phyloP scores from a whole-genome alignment of 2,329 filamentous ascomycete species.

The Hymenoscyphus fraxineus region DNA sequence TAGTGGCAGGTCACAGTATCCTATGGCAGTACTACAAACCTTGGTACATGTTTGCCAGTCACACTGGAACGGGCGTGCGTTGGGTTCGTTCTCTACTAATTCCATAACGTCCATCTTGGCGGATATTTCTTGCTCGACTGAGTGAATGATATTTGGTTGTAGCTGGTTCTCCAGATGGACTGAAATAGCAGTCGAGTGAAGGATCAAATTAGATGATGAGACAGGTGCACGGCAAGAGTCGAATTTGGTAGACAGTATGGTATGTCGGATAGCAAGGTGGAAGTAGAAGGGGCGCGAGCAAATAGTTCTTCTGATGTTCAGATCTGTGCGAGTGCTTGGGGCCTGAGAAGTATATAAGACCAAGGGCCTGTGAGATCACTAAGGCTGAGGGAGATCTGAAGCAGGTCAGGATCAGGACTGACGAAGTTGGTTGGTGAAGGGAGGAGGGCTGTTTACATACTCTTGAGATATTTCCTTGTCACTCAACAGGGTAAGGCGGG shows the following conservation, averaged over 20 bases:
- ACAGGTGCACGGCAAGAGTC: slow-evolving; percentile 17
- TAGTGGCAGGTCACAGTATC: background rate
- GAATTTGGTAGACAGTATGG: slow-evolving; percentile 12
- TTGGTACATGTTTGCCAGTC: slow-evolving; percentile 61
- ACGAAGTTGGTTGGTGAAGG: slow-evolving; percentile 18
- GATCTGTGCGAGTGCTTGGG: slow-evolving; percentile 7
- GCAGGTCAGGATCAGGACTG: slow-evolving; percentile 26
- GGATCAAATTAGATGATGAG: slow-evolving; percentile 9
- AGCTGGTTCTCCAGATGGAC: background rate
- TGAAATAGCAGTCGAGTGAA: background rate
- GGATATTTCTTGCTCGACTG: background rate
- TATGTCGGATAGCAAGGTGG: background rate
- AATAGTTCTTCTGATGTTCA: background rate
- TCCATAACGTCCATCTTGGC: slow-evolving; percentile 59
- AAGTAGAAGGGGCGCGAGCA: slow-evolving; percentile 1
- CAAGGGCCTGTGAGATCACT: slow-evolving; percentile 4
- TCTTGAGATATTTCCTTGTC: slow-evolving; percentile 22
- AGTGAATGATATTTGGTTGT: background rate
- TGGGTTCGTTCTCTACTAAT: slow-evolving; percentile 60
- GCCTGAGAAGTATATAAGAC: slow-evolving; percentile 8
- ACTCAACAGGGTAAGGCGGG: slow-evolving; percentile 28
- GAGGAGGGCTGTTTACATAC: slow-evolving; percentile 31
- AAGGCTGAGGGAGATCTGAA: slow-evolving; percentile 23
- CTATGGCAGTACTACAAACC: slow-evolving; percentile 40
- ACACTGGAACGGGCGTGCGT: slow-evolving; percentile 60